Base-by-base conservation (phyloP, 2,329 filamentous ascomycete genomes). In the Paecilomyces sp. region DNA sequence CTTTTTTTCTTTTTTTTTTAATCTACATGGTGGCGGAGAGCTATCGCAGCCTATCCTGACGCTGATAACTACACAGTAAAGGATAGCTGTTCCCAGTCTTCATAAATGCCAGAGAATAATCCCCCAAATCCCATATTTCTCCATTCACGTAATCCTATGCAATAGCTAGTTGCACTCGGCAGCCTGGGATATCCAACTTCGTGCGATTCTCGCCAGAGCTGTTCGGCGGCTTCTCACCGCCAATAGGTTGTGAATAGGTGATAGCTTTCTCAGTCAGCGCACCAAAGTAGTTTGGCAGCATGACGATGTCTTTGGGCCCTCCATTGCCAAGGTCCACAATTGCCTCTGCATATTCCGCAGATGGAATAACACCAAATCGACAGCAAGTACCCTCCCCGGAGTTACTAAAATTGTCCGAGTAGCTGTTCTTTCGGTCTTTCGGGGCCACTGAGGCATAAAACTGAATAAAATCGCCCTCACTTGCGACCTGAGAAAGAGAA, bases 211-310 rank as follows among this genome's bases (percentile, higher is more conserved):
- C 57, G 41, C 31, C 28, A 22, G 22, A 18, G 15, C 22, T 50
- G 18, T 54, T 24, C 6, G 13, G 15, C 3, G 54, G 33, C 31
- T 8, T 4, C 24, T 3, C 54, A 5, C 33, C 57, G 2, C 54
- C 28, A 18, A 55, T 47, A 57, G 52, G 34, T 12, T 58, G 60
- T 31, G 64, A 63, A 61, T 66, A 69, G 11, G 69, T 70, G 55
- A 77, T 73, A 18, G 71, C 70, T 54, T 73, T 75, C 58, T 76
- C 74, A 5, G 75, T 76, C 54, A 77, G 59, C 11, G 74, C 76
- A 7, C 75, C 74, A 63, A 77, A 77, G 25, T 64, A 64, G 57
- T 70, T 68, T 13, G 65, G 70, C 8, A 72, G n/a, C 15, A 65
- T 54, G 15, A 62, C 51, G 18, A 77, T 58, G 36, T 64, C 57